Base-by-base conservation (phyloP, 129 eudicot species). In the Sambucus nigra region DNA sequence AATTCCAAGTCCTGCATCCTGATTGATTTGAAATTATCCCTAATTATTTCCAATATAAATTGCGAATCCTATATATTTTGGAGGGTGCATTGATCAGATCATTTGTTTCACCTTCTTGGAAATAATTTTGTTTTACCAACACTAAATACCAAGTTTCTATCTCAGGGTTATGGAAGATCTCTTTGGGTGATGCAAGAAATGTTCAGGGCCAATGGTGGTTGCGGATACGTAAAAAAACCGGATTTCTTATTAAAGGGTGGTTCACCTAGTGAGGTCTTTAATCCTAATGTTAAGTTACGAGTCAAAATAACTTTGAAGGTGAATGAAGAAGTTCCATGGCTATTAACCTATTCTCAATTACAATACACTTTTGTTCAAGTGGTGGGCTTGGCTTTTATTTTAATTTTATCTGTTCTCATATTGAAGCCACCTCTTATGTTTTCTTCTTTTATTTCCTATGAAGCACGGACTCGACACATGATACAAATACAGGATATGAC, bases 141-240 rank as follows among this genome's bases (percentile, higher is more conserved):
- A 40, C 46, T n/a, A 40, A 40, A 40, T 40, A 13, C 46, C 46
- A 7, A 45, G 40, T n/a, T 60, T 28, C 20, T 38, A 16, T 15
- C 26, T 55, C 74, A 87, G 96, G 94, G 94, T 17, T 66, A 76
- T 54, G 97, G 95, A 66, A 73, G 93, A 67, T 78, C 95, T 48
- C 69, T 84, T 4, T 89, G 97, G 97, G 51, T 84, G 57, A 89
- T 89, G 97, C 97, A 89, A 31, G 97, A 93, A 65, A 84, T 89
- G 97, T 89, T 89, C 64, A 78, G 80, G 76, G 81, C 81, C 5
- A 89, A 89, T 42, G 97, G 97, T 10, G 96, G 96, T 13, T 87
- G 96, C 26, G 96, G 96, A 46, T 88, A 80, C 65, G 72, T 88
- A 53, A 88, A 89, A 60, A 89, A 89, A 32, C 97, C 97, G 0